Percentiles rank a stretch among this genome's conserved stretches.
Conservation (phyloP, 108 stramenopile species). For the Skeletonema costatum region DNA sequence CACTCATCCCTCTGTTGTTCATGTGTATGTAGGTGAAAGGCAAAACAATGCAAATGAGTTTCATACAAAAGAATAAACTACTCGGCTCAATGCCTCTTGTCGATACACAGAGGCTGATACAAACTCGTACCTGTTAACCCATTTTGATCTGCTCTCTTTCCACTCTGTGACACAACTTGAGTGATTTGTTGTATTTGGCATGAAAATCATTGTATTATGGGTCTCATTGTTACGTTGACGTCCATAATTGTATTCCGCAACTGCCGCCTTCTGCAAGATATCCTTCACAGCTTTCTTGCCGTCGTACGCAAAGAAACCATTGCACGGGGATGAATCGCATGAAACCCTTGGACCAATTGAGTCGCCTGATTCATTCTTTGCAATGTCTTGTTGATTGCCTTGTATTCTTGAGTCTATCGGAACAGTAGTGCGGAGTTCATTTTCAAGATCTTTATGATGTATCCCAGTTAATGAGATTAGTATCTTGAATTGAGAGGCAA, state of each 20-base stretch:
- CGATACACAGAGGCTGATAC: too few species aligned
- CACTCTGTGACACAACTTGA: too few species aligned
- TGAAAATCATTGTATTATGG: constrained; percentile 9
- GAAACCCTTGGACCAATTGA: not conserved
- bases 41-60: too few species aligned
- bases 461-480: not conserved
- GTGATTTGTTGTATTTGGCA: constrained; percentile 10
- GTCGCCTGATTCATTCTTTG: not conserved
- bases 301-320: constrained; percentile 19
- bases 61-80: too few species aligned
- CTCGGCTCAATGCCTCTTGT: too few species aligned
- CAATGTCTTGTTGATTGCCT: not conserved
- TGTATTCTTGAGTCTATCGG: not conserved
- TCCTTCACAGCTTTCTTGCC: not conserved
- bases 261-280: not conserved
- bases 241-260: constrained; percentile 8
- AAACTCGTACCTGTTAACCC: too few species aligned
- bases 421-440: too few species aligned
- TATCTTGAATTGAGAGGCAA: not conserved
- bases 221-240: not conserved
- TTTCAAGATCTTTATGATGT: too few species aligned
- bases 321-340: constrained; percentile 20
- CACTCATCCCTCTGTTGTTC: too few species aligned
- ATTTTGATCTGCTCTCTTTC: too few species aligned
- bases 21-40: too few species aligned